These are phyloP conservation scores for Solanum raphanifolium DNA, from an alignment of 257 asterid genomes.

Conservation along the genomic window DNA sequence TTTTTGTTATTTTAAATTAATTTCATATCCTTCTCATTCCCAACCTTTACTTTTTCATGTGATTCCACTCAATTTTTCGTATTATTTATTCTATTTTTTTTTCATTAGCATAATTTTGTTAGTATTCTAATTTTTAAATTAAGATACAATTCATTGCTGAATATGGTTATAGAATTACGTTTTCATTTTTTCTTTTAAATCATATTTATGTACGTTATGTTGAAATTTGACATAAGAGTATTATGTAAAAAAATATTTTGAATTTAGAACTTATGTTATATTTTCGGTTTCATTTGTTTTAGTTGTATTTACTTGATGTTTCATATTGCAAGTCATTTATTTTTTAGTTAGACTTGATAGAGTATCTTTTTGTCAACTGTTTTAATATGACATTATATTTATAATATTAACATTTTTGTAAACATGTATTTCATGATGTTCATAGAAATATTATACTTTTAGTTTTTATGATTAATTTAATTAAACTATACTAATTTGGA, in stretches of 20 bases:
- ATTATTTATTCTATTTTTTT: not conserved
- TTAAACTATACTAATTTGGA: not conserved
- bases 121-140: not conserved
- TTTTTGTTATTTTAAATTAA: not conserved
- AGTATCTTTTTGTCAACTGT: too few relatives aligned
- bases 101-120: not conserved
- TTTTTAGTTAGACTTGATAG: too few relatives aligned
- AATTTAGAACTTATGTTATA: too few relatives aligned
- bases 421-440: not conserved
- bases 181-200: too few relatives aligned
- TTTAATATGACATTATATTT: too few relatives aligned
- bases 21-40: not conserved
- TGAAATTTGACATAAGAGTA: too few relatives aligned
- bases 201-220: too few relatives aligned
- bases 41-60: not conserved
- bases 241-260: too few relatives aligned
- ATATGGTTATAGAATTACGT: not conserved
- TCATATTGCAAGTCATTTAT: too few relatives aligned
- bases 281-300: too few relatives aligned
- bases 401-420: not conserved
- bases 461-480: not conserved
- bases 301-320: too few relatives aligned
- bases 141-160: not conserved
- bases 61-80: not conserved
- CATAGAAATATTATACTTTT: not conserved